These are phyloP conservation scores for Daedalea quercina DNA, from an alignment of 768 basidiomycete genomes.

Conservation along the genomic window DNA sequence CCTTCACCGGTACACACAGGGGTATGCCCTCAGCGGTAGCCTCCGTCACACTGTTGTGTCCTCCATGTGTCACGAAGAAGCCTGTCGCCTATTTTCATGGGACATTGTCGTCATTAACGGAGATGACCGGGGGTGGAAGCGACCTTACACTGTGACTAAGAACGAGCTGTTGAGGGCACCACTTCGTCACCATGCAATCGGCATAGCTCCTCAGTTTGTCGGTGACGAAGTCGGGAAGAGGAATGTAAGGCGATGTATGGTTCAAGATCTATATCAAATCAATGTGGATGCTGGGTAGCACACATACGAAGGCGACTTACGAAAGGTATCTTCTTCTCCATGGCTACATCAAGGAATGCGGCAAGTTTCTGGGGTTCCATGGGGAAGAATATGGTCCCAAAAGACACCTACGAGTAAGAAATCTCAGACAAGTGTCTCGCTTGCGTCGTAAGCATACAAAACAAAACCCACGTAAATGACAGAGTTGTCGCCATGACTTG, in stretches of 20 bases:
- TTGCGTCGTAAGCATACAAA: not conserved
- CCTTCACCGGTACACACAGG: constrained; percentile 6
- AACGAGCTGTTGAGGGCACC: constrained; percentile 19
- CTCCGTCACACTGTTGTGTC: constrained; percentile 15
- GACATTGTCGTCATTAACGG: not conserved
- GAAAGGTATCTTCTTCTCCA: constrained; percentile 15
- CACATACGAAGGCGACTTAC: constrained; percentile 2
- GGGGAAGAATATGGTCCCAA: constrained; percentile 16
- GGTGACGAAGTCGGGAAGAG: constrained; percentile 8
- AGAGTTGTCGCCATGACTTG: constrained; percentile 10
- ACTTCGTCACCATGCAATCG: constrained; percentile 12
- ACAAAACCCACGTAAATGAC: constrained; percentile 14
- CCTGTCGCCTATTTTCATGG: constrained; percentile 3
- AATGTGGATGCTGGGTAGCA: not conserved
- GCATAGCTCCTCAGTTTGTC: constrained; percentile 9
- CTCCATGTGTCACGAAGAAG: constrained; percentile 12
- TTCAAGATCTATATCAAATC: constrained; percentile 10
- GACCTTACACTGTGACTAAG: constrained; percentile 14
- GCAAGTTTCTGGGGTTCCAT: constrained; percentile 11
- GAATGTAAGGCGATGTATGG: constrained; percentile 7
- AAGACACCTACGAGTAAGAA: constrained; percentile 10
- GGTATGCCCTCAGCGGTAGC: constrained; percentile 13
- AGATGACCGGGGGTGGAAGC: no score
- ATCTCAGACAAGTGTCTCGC: not conserved
- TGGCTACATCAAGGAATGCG: constrained; percentile 14